Base-by-base conservation (phyloP, 805 yeast genomes). In the Wickerhamiella galacta region DNA sequence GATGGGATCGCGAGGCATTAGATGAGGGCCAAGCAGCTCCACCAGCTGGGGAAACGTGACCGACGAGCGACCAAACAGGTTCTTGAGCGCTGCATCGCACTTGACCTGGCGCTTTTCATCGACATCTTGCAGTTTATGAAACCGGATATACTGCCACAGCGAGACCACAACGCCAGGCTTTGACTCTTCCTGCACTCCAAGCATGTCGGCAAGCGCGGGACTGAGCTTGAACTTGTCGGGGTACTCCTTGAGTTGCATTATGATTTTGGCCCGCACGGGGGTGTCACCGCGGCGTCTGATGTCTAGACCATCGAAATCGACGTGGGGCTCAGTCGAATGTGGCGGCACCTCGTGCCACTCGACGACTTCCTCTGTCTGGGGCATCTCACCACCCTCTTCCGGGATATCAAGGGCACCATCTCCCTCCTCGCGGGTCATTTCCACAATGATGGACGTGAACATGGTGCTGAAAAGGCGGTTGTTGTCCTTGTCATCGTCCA, bases 301-400 rank as follows among this genome's bases (percentile, higher is more conserved):
- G 49, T 85, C 95, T 36, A 90, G 57, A 1, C 93, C 95, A 53
- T 90, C 96, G 51, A 87, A 87, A 33, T 72, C 70, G 0, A 66
- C 67, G 11, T 45, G 45, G 32, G 45, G 48, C 36, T 46, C 48
- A 16, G 37, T 37, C 16, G 38, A 31, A 20, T 34, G 38, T 16
- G 43, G 51, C 18, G 40, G 46, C 31, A 11, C 60, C 43, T 76
- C 85, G 53, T 83, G 85, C 98, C 98, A 90, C 54, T 90, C 95
- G 28, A 87, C 70, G 10, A 77, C 56, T 46, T 47, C 49, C n/a
- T 21, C 28, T n/a, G 21, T 11, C 10, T 21, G 28, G 15, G 28
- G 36, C 8, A 15, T 28, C 4, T 29, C 16, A 8, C 19, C 18
- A 9, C 19, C 11, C 3, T 46, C 40, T 47, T 52, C 33, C 33